A percentile compares a stretch with the other conserved stretches of the same genome.
These are phyloP conservation scores for Kwoniella shivajii DNA, from an alignment of 1,284 basidiomycete genomes.

Conservation along the genomic window DNA sequence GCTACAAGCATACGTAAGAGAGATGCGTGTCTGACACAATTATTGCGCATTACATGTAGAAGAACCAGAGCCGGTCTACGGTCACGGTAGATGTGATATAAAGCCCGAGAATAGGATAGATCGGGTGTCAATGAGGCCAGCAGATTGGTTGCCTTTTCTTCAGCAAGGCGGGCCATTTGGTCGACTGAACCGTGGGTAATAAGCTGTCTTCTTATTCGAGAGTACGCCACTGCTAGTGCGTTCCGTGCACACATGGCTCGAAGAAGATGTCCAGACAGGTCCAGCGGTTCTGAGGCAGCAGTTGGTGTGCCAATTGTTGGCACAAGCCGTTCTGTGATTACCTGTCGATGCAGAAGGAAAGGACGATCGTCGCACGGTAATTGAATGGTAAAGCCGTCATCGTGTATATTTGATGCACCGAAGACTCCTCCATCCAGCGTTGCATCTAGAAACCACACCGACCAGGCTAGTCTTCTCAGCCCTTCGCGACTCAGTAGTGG, in stretches of 20 bases:
- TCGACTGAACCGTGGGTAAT: not conserved
- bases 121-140: constrained; percentile 12
- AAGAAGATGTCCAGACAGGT: constrained; percentile 14
- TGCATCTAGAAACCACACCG: constrained; percentile 26
- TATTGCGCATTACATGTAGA: constrained; percentile 23
- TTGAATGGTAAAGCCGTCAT: constrained; percentile 16
- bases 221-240: constrained; percentile 12
- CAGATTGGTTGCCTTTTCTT: not conserved
- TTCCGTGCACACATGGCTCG: constrained; percentile 19
- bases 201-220: constrained; percentile 10
- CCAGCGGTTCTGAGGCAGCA: not conserved
- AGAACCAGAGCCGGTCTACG: constrained; percentile 11
- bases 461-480: constrained; percentile 28
- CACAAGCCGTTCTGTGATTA: constrained; percentile 12
- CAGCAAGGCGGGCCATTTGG: not conserved
- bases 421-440: constrained; percentile 25
- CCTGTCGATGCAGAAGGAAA: constrained; percentile 8
- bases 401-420: constrained; percentile 20
- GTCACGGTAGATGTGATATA: constrained; percentile 17
- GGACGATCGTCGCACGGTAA: constrained; percentile 15
- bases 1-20: constrained; percentile 11
- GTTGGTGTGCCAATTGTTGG: not conserved
- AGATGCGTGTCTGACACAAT: constrained; percentile 10
- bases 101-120: constrained; percentile 7
- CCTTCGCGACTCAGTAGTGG: constrained; percentile 21